Evolutionary conservation across 257 asterid genomes (phyloP), one percentile per base, ranked within the genome.

Genomic region (Lithospermum erythrorhizon): DNA sequence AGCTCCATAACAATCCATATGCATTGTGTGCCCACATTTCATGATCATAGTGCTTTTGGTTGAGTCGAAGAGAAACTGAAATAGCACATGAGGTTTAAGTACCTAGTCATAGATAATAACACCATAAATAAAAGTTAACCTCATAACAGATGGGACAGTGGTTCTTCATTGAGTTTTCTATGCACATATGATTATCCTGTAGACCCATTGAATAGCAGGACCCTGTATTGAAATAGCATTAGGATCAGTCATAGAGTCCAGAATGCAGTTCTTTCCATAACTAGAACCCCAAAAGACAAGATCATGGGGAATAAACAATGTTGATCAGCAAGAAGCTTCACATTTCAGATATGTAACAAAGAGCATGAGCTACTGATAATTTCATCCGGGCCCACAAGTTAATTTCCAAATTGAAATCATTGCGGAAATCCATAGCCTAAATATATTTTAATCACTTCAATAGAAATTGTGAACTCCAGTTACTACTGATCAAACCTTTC

Each of bases 121-220:
- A 25, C 65, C 21, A 27, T 48, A 51, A 48, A 61, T 20, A 30
- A 60, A 2, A 24, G 61, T 52, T 53, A 61, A 90, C 96, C 97
- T 90, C 97, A 58, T 85, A 90, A 77, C 97, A 85, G 65, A 90
- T 90, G 73, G 96, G 97, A 74, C 97, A 90, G 56, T 83, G 90
- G 73, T 78, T 74, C 82, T 87, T 90, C 97, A 87, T 90, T 37
- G 97, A 87, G 73, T 90, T 78, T 76, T 90, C 94, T 19, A 90
- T 83, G 53, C 97, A 85, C 64, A 56, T 67, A 77, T 90, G 97
- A 74, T 90, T 87, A 65, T 85, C 70, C 35, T 70, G 91, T 57
- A 90, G 78, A 65, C 72, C 66, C 61, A 73, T 60, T 17, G 94
- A 59, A 75, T 90, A 90, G 80, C 97, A 90, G 55, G 97, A 90